Base-by-base conservation (phyloP, 208 protist species). In the Porcisia deanei region DNA sequence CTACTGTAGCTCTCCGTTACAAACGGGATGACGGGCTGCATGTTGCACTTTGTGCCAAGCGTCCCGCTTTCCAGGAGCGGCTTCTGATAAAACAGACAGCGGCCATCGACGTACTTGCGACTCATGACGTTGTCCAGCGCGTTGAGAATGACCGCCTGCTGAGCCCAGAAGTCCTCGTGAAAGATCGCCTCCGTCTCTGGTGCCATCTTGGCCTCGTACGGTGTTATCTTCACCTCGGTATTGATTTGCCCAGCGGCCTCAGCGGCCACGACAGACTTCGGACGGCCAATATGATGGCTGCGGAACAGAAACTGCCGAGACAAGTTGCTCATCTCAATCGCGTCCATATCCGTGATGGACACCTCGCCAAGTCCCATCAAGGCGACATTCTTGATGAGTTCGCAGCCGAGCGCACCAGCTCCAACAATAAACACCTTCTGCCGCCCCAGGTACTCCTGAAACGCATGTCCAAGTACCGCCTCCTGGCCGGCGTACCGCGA, bases 251-350 rank as follows among this genome's bases (percentile, higher is more conserved):
- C 81, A 22, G 95, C 97, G 8, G 94, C 97, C 49, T 86, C 85
- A 1, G 94, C 97, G 3, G 99, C 99, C 34, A 92, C 88, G 8
- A 90, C 82, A 3, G 98, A 98, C 86, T 99, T 99, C 34, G 98
- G 73, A 60, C 96, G 88, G 57, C 91, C 88, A 71, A 99, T 97
- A 88, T 99, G 98, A 59, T 82, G 87, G 39, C 90, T 73, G 66
- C 99, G 93, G 94, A 99, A 99, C 9, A 99, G 88, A 85, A 99
- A 99, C 92, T 99, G 99, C 53, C 99, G 86, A 45, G 98, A 99
- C 12, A 99, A 89, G 86, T 99, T 99, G 64, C 97, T 99, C 88
- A 98, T 99, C 82, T 99, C 99, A 83, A 99, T 99, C 0, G 81
- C 95, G 83, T 99, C 99, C 98, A 99, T 99, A 88, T 99, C 99